These are phyloP conservation scores for Chamaenerion angustifolium DNA, from an alignment of 345 rosid genomes.

Conservation along the genomic window DNA sequence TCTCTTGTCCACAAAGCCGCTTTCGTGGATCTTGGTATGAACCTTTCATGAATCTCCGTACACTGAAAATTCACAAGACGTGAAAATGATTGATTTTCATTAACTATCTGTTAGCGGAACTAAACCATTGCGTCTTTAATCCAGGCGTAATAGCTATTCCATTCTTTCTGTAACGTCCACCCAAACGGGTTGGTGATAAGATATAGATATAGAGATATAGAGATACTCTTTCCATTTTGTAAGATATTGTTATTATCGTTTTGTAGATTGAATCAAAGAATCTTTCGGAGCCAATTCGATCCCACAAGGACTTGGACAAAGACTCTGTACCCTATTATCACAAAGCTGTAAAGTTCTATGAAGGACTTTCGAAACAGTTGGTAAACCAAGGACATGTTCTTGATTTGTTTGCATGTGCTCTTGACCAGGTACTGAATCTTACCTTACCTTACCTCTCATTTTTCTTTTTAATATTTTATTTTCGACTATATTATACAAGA, in stretches of 20 bases:
- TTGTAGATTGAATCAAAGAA: constrained; percentile 68
- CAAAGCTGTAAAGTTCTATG: constrained; percentile 72
- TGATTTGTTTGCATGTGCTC: constrained; percentile 89
- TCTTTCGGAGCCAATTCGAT: constrained; percentile 86
- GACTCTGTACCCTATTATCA: constrained; percentile 72
- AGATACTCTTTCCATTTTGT: neutral
- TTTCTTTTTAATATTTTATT: neutral
- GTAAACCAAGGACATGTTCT: constrained; percentile 97
- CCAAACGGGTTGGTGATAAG: too few species aligned
- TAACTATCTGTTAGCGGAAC: too few species aligned
- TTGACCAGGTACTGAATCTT: constrained; percentile 55
- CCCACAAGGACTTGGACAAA: constrained; percentile 87
- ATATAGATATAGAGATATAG: neutral
- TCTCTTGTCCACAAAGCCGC: too few species aligned
- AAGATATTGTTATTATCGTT: neutral
- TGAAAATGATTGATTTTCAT: too few species aligned
- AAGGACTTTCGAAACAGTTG: constrained; percentile 73
- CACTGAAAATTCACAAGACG: too few species aligned
- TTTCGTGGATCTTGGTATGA: too few species aligned
- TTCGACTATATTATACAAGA: too few species aligned
- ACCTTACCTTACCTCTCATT: neutral
- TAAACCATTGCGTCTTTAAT: too few species aligned
- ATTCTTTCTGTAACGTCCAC: too few species aligned
- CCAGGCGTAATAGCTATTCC: too few species aligned
- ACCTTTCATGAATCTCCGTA: too few species aligned